These are phyloP conservation scores for Fusarium aywerte DNA, from an alignment of 2,329 filamentous ascomycete genomes.

Conservation along the genomic window DNA sequence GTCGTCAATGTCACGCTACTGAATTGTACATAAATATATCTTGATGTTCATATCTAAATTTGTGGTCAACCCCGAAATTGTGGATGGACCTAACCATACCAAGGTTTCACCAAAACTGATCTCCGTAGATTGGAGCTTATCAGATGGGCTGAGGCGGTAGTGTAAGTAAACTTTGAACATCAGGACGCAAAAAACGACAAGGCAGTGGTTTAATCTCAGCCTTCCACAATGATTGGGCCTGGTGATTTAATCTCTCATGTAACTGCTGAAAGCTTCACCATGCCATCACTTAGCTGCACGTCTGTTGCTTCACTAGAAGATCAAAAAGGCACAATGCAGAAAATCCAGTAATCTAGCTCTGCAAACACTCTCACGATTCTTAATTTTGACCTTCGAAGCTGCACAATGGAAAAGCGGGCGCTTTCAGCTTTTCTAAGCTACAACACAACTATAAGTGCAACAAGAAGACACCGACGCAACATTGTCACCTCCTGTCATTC, in stretches of 20 bases:
- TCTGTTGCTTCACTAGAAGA: background rate
- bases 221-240: background rate
- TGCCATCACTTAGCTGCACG: background rate
- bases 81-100: background rate
- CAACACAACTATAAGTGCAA: background rate
- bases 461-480: background rate
- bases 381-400: too few relatives aligned
- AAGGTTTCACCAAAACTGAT: background rate
- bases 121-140: background rate
- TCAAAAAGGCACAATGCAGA: background rate
- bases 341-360: too few relatives aligned
- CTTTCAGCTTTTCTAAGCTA: too few relatives aligned
- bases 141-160: background rate
- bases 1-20: too few relatives aligned
- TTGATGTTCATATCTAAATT: background rate
- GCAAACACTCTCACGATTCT: too few relatives aligned
- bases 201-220: background rate
- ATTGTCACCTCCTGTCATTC: too few relatives aligned
- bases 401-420: too few relatives aligned
- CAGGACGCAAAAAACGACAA: background rate
- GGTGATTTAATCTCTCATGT: too few relatives aligned
- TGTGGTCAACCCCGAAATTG: background rate
- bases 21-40: too few relatives aligned
- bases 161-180: background rate
- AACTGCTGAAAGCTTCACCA: background rate